Conservation (phyloP, 1,284 basidiomycete species). For the Papiliotrema nemorosa region DNA sequence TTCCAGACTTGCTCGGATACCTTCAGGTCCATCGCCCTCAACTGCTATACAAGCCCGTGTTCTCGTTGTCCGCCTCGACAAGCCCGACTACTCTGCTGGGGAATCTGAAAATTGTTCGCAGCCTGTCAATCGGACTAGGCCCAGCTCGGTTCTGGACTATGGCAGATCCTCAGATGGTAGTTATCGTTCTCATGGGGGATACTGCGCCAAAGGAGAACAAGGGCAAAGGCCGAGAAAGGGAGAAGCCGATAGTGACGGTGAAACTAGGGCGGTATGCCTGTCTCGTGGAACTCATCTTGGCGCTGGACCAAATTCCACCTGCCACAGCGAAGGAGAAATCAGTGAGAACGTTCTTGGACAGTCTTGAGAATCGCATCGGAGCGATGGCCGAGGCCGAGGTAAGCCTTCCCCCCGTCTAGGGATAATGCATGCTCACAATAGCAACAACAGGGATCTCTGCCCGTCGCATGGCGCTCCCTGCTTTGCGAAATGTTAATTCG, state of each 20-base stretch:
- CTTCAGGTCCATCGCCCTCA: slow-evolving; percentile 53
- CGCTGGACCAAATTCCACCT: slow-evolving; percentile 39
- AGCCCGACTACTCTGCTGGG: slow-evolving; percentile 59
- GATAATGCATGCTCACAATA: slow-evolving; percentile 5
- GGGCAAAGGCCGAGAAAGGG: slow-evolving; percentile 42
- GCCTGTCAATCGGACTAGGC: slow-evolving; percentile 55
- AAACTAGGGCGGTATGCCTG: slow-evolving; percentile 65
- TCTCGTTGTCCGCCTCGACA: slow-evolving; percentile 63
- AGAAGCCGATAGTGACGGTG: slow-evolving; percentile 51
- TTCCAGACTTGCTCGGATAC: slow-evolving; percentile 28
- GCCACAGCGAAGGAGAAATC: slow-evolving; percentile 48
- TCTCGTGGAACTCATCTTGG: slow-evolving; percentile 61
- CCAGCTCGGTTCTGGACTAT: slow-evolving; percentile 60
- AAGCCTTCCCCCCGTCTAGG: slow-evolving; percentile 5
- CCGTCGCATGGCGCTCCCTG: slow-evolving; percentile 28
- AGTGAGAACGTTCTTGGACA: slow-evolving; percentile 52
- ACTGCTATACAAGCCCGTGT: slow-evolving; percentile 70
- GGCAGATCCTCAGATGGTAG: slow-evolving; percentile 70
- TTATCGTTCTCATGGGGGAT: slow-evolving; percentile 57
- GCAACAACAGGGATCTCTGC: slow-evolving; percentile 22
- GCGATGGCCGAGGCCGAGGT: slow-evolving; percentile 64
- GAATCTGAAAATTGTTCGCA: slow-evolving; percentile 58
- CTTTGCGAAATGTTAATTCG: slow-evolving; percentile 24
- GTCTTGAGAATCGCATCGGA: slow-evolving; percentile 60
- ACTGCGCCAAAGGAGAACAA: slow-evolving; percentile 29